These are phyloP conservation scores for Ajuga chamaepitys DNA, from an alignment of 257 asterid genomes.

Conservation along the genomic window DNA sequence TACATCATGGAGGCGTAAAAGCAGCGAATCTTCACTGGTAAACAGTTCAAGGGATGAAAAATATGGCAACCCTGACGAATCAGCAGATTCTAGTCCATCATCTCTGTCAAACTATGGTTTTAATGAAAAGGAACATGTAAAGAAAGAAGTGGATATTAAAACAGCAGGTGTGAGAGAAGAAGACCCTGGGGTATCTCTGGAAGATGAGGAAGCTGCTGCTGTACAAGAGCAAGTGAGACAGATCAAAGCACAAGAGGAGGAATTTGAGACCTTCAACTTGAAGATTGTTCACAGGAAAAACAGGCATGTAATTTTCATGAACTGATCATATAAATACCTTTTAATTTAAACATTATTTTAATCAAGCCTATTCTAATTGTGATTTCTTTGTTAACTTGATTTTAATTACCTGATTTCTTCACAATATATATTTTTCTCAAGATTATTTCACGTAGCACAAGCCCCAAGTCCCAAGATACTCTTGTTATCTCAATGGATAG, in stretches of 20 bases:
- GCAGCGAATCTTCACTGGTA: slow-evolving; percentile 52
- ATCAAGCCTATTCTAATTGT: background rate
- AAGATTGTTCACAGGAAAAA: slow-evolving; percentile 95
- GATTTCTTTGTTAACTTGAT: slow-evolving; percentile 2
- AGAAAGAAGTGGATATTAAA: slow-evolving; percentile 45
- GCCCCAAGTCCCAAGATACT: slow-evolving; percentile 1
- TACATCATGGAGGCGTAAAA: slow-evolving; percentile 54
- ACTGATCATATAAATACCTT: background rate
- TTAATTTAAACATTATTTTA: background rate
- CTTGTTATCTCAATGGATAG: background rate
- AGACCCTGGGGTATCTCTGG: slow-evolving; percentile 50
- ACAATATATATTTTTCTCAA: background rate
- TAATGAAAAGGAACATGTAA: slow-evolving; percentile 40
- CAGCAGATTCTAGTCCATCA: slow-evolving; percentile 75
- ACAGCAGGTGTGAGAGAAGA: slow-evolving; percentile 44
- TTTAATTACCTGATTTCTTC: background rate
- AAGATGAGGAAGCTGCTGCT: slow-evolving; percentile 90
- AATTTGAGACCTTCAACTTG: slow-evolving; percentile 83
- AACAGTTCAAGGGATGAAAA: slow-evolving; percentile 62
- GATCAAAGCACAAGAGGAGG: slow-evolving; percentile 93
- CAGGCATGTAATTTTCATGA: slow-evolving; percentile 41
- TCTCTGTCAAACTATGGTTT: slow-evolving; percentile 67
- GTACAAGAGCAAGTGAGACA: slow-evolving; percentile 96
- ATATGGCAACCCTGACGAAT: slow-evolving; percentile 40
- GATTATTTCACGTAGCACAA: background rate